A percentile compares a stretch with the other conserved stretches of the same genome.
phyloP scores from a whole-genome alignment of 495 filamentous ascomycete species.

The Penicillium pancosmium region DNA sequence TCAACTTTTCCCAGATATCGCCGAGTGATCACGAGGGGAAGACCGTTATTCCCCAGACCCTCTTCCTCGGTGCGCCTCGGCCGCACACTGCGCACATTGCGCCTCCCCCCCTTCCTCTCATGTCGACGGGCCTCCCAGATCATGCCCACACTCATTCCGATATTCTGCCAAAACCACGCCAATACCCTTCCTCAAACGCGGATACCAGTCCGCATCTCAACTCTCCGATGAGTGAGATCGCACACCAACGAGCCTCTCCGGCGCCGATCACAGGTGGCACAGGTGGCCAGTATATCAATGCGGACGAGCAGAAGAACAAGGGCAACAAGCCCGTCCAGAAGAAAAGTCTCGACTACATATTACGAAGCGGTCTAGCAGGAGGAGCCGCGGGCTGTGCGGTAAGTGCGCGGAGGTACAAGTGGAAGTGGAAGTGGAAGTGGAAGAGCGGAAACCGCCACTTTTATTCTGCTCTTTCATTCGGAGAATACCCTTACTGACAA shows the following conservation, averaged over 20 bases:
- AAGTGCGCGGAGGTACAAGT: constrained; percentile 35
- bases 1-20: constrained; percentile 27
- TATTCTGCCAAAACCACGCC: constrained; percentile 11
- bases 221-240: constrained; percentile 40
- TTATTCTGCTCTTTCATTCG: not conserved
- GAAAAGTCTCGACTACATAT: constrained; percentile 78
- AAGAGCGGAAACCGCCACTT: not conserved
- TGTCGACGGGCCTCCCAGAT: constrained; percentile 35
- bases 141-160: constrained; percentile 32
- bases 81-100: constrained; percentile 11
- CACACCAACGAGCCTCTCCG: constrained; percentile 31
- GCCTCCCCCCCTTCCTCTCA: constrained; percentile 19
- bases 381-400: constrained; percentile 87
- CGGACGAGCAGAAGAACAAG: constrained; percentile 20
- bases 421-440: not conserved
- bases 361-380: constrained; percentile 80
- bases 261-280: constrained; percentile 29
- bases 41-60: constrained; percentile 27
- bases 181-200: constrained; percentile 12
- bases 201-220: constrained; percentile 23
- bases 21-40: constrained; percentile 35
- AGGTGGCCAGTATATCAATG: constrained; percentile 7
- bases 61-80: constrained; percentile 22
- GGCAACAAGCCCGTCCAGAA: constrained; percentile 56
- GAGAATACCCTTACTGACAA: not conserved